Percentiles rank a stretch among this genome's conserved stretches.
Conservation (phyloP, 331 rosid genomes). For the Rosa hybrid region DNA sequence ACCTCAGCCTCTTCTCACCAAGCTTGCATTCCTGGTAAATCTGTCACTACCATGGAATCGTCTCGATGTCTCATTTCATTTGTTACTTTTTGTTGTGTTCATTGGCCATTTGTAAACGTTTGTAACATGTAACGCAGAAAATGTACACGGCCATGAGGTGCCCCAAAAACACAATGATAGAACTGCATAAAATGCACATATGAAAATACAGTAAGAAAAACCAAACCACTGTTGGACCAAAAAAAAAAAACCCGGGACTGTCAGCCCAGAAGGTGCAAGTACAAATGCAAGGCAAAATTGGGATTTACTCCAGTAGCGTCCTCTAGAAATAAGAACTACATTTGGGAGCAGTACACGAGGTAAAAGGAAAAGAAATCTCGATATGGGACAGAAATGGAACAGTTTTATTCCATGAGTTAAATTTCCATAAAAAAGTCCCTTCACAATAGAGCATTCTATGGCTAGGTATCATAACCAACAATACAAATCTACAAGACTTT, state of each 20-base stretch:
- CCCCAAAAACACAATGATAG: neutral
- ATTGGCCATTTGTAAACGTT: neutral
- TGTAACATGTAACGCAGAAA: neutral
- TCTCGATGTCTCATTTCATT: neutral
- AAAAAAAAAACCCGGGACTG: neutral
- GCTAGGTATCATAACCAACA: constrained; percentile 50
- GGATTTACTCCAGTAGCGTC: constrained; percentile 7
- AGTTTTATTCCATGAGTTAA: constrained; percentile 39
- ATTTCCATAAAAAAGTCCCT: constrained; percentile 30
- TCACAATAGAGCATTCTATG: constrained; percentile 48
- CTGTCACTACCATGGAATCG: neutral
- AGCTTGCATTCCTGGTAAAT: neutral
- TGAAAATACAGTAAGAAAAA: neutral
- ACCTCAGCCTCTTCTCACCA: too few species aligned
- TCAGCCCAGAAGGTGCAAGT: neutral
- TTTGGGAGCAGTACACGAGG: neutral
- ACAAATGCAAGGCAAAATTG: constrained; percentile 11
- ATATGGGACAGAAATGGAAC: constrained; percentile 29
- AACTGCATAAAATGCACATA: neutral
- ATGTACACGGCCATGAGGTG: neutral
- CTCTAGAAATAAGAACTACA: neutral
- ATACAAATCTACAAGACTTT: constrained; percentile 67
- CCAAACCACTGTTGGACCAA: neutral
- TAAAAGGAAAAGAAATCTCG: constrained; percentile 1
- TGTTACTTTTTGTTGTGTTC: neutral